A percentile compares a stretch with the other conserved stretches of the same genome.
These are phyloP conservation scores for Biscutella auriculata DNA, from an alignment of 441 rosid genomes.

Conservation along the genomic window DNA sequence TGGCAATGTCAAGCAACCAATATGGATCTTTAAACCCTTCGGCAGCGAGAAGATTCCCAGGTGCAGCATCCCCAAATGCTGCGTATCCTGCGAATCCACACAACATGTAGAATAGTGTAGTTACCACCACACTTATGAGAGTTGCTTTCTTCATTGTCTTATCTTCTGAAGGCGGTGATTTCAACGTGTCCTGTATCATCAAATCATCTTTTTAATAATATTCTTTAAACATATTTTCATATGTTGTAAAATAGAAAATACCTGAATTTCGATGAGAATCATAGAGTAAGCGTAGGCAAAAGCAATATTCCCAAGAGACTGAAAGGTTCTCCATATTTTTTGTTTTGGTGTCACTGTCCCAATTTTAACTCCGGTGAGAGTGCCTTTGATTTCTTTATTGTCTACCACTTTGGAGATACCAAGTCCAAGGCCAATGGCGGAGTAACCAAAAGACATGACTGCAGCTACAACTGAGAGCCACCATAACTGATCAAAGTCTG, in stretches of 20 bases:
- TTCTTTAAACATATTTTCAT: too few species aligned
- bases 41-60: slow-evolving; percentile 62
- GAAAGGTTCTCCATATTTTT: slow-evolving; percentile 77
- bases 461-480: slow-evolving; percentile 86
- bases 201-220: neutral
- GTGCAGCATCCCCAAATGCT: slow-evolving; percentile 69
- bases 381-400: slow-evolving; percentile 47
- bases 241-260: too few species aligned
- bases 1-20: slow-evolving; percentile 85
- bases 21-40: slow-evolving; percentile 64
- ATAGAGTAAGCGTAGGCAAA: slow-evolving; percentile 76
- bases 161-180: slow-evolving; percentile 62
- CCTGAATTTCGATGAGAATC: slow-evolving; percentile 83
- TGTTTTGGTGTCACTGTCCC: slow-evolving; percentile 44
- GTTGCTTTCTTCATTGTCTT: slow-evolving; percentile 69
- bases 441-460: slow-evolving; percentile 83
- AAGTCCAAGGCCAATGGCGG: slow-evolving; percentile 67
- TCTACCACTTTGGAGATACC: slow-evolving; percentile 57
- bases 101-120: slow-evolving; percentile 73
- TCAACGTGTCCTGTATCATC: slow-evolving; percentile 52
- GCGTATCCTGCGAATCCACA: slow-evolving; percentile 89
- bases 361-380: slow-evolving; percentile 50
- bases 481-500: slow-evolving; percentile 69
- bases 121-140: slow-evolving; percentile 39
- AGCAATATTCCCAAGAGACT: slow-evolving; percentile 76